Conservation (phyloP, 2,329 filamentous ascomycete genomes). For the Sclerotinia minor region DNA sequence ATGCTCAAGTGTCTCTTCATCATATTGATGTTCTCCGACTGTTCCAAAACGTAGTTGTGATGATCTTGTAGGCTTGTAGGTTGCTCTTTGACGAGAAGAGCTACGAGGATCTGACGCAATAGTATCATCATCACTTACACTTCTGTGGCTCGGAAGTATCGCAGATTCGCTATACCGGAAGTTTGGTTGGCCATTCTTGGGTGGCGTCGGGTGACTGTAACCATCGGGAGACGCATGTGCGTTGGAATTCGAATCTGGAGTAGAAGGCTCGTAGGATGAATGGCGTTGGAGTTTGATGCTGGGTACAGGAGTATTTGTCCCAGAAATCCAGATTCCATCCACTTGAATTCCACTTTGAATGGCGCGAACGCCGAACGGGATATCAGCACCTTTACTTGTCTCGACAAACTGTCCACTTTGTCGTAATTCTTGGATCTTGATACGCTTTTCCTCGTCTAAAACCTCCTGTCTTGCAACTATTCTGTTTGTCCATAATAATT, state of each 20-base stretch:
- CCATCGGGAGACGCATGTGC: constrained; percentile 16
- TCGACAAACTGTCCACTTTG: constrained; percentile 49
- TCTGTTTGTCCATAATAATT: constrained; percentile 64
- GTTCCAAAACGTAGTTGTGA: constrained; percentile 42
- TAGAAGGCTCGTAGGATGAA: constrained; percentile 26
- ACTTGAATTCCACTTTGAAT: constrained; percentile 81
- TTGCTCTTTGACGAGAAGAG: constrained; percentile 27
- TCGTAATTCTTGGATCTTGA: constrained; percentile 54
- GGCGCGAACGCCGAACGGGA: constrained; percentile 84
- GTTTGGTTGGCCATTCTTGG: constrained; percentile 2
- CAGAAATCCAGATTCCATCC: constrained; percentile 75
- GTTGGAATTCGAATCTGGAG: constrained; percentile 16
- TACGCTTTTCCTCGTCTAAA: constrained; percentile 65
- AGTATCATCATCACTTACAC: constrained; percentile 21
- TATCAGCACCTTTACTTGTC: constrained; percentile 52
- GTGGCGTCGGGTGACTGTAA: constrained; percentile 1
- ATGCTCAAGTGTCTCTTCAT: constrained; percentile 37
- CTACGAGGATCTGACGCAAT: constrained; percentile 4
- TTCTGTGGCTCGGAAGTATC: constrained; percentile 18
- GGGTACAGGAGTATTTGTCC: constrained; percentile 34
- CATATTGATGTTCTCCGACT: constrained; percentile 33
- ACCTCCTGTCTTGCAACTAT: constrained; percentile 57
- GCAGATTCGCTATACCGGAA: constrained; percentile 19
- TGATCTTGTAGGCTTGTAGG: constrained; percentile 42
- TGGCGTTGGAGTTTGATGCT: constrained; percentile 29